Evolutionary conservation across 2,329 filamentous ascomycete genomes (phyloP).

Genomic region (Aureobasidium mangrovei): DNA sequence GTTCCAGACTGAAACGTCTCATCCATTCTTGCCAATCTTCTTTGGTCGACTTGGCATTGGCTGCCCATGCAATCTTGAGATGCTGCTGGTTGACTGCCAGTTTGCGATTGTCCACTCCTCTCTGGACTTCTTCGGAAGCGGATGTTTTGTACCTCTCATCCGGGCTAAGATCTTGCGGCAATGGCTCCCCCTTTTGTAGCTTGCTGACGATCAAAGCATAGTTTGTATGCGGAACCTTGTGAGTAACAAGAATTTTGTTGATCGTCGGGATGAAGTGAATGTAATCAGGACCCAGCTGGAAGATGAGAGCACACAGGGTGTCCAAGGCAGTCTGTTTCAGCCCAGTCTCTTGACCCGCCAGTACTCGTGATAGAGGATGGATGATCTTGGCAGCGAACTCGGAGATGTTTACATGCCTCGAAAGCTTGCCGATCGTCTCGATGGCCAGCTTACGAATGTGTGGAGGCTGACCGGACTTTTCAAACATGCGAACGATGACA

Average conservation of each 20-base stretch:
- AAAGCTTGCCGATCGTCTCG: constrained; percentile 88
- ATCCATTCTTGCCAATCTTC: constrained; percentile 99
- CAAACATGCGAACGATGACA: constrained; percentile 87
- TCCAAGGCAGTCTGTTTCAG: constrained; percentile 80
- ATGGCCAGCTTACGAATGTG: constrained; percentile 81
- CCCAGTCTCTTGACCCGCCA: constrained; percentile 62
- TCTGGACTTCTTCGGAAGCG: constrained; percentile 63
- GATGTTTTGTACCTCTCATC: constrained; percentile 66
- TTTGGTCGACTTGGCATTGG: constrained; percentile 89
- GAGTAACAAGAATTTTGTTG: constrained; percentile 68
- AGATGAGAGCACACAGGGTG: constrained; percentile 88
- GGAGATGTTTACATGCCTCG: constrained; percentile 91
- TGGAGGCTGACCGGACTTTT: constrained; percentile 72
- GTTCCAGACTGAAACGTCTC: constrained; percentile 86
- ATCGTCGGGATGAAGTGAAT: constrained; percentile 89
- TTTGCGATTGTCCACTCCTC: constrained; percentile 85
- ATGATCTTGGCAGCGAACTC: constrained; percentile 96
- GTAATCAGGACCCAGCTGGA: constrained; percentile 92
- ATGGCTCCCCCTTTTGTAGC: constrained; percentile 82
- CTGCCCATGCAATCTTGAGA: constrained; percentile 94
- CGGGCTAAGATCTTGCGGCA: constrained; percentile 91
- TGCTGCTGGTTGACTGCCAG: constrained; percentile 96
- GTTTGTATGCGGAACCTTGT: constrained; percentile 85
- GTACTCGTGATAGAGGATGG: constrained; percentile 77
- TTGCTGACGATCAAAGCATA: constrained; percentile 90